Conservation (phyloP, 2,329 filamentous ascomycete species). For the Tolypocladium album region DNA sequence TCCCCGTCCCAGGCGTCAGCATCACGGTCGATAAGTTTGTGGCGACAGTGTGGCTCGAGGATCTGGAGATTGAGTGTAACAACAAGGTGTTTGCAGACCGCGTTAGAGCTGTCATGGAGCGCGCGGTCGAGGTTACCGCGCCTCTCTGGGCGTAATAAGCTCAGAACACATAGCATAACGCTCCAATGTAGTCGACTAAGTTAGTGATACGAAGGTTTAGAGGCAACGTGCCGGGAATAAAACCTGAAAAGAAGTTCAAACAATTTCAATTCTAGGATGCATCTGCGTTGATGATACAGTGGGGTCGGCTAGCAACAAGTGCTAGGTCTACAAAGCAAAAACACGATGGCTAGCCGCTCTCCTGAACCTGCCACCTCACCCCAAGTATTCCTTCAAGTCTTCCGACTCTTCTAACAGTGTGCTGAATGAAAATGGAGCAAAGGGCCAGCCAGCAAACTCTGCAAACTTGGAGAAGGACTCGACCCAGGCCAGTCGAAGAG, state of each 20-base stretch:
- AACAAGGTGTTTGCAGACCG: slow-evolving; percentile 72
- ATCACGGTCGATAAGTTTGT: slow-evolving; percentile 82
- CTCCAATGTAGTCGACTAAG: neutral
- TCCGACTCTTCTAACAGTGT: slow-evolving; percentile 74
- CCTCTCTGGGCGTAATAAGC: slow-evolving; percentile 48
- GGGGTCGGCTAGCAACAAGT: slow-evolving; percentile 6
- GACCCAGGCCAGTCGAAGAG: slow-evolving; percentile 86
- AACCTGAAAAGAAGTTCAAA: neutral
- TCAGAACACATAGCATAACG: neutral
- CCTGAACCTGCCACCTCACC: slow-evolving; percentile 18
- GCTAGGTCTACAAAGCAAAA: slow-evolving; percentile 17
- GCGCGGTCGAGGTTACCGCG: slow-evolving; percentile 78
- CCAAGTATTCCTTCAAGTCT: slow-evolving; percentile 44
- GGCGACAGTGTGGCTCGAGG: slow-evolving; percentile 86
- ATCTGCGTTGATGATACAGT: slow-evolving; percentile 17
- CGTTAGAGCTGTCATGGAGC: slow-evolving; percentile 80
- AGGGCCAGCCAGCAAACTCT: slow-evolving; percentile 78
- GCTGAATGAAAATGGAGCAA: slow-evolving; percentile 83
- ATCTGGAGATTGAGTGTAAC: slow-evolving; percentile 77
- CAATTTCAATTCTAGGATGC: slow-evolving; percentile 5
- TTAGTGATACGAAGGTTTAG: neutral
- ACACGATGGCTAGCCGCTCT: slow-evolving; percentile 3
- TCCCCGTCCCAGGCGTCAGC: slow-evolving; percentile 80
- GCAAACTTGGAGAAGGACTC: slow-evolving; percentile 98
- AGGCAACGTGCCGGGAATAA: neutral